Conservation (phyloP, 2,329 filamentous ascomycete species). For the Cladosporium sp. region DNA sequence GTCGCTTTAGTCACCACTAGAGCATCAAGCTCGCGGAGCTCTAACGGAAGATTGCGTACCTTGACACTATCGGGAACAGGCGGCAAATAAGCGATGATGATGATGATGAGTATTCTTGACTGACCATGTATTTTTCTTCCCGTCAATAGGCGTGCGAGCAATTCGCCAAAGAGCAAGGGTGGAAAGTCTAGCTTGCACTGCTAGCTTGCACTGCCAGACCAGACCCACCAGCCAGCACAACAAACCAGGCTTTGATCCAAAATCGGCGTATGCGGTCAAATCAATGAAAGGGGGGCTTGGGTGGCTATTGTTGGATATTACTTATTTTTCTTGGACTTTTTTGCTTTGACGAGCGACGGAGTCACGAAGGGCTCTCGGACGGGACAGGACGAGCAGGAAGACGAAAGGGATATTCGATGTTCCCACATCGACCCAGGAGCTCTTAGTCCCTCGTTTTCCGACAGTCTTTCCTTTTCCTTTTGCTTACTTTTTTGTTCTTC, state of each 20-base stretch:
- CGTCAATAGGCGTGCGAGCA: constrained; percentile 73
- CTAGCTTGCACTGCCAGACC: neutral
- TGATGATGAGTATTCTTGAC: neutral
- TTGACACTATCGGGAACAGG: neutral
- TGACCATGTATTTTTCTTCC: neutral
- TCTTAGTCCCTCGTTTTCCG: neutral
- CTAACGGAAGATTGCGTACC: neutral
- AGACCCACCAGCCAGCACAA: neutral
- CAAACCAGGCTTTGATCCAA: neutral
- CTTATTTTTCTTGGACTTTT: neutral
- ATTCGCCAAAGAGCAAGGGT: constrained; percentile 85
- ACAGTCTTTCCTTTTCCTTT: neutral
- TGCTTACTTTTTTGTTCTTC: neutral
- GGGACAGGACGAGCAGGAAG: neutral
- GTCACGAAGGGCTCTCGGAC: neutral
- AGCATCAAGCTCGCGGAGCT: neutral
- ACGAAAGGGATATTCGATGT: neutral
- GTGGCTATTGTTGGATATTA: neutral
- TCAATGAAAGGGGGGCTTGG: neutral
- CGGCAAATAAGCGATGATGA: neutral
- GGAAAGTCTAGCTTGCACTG: constrained; percentile 35
- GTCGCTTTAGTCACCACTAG: neutral
- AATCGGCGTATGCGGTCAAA: neutral
- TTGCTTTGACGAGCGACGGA: neutral
- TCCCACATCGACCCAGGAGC: neutral